Evolutionary conservation across 2,329 filamentous ascomycete species (phyloP).

Genomic region (Talaromyces islandicus): DNA sequence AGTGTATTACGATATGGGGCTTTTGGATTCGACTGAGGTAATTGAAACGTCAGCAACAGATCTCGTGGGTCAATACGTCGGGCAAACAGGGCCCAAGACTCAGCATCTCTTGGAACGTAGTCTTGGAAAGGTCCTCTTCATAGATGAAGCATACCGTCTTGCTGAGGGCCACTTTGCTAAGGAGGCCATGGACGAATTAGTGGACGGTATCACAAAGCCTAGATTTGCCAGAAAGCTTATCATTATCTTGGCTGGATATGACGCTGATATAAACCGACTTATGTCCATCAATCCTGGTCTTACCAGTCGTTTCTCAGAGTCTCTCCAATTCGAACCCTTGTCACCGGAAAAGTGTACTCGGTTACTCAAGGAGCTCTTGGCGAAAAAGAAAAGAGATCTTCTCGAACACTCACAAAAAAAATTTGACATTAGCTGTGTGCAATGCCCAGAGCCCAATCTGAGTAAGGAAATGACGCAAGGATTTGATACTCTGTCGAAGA

Average conservation of each 20-base stretch:
- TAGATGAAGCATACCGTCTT: conserved; percentile 68
- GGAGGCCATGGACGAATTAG: conserved; percentile 49
- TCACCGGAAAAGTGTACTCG: conserved; percentile 38
- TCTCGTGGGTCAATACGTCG: conserved; percentile 62
- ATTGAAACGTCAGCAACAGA: conserved; percentile 63
- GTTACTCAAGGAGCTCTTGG: conserved; percentile 35
- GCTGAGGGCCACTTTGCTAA: conserved; percentile 52
- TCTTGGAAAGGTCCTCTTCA: conserved; percentile 60
- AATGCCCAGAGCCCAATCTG: conserved; percentile 15
- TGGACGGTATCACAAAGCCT: conserved; percentile 50
- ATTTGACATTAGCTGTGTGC: conserved; percentile 21
- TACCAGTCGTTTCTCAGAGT: conserved; percentile 59
- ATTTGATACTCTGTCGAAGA: conserved; percentile 37
- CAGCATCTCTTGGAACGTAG: conserved; percentile 54
- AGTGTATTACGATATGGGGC: conserved; percentile 68
- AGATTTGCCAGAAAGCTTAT: conserved; percentile 56
- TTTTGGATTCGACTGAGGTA: conserved; percentile 56
- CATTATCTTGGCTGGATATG: conserved; percentile 65
- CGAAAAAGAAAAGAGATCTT: conserved; percentile 19
- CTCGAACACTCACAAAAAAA: conserved; percentile 11
- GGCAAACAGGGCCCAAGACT: conserved; percentile 65
- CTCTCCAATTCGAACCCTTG: conserved; percentile 51
- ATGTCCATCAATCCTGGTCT: conserved; percentile 58
- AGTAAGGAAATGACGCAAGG: conserved; percentile 13
- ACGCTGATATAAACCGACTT: conserved; percentile 58